phyloP scores from a whole-genome alignment of 2,329 filamentous ascomycete species.

The Lachnellula arida region DNA sequence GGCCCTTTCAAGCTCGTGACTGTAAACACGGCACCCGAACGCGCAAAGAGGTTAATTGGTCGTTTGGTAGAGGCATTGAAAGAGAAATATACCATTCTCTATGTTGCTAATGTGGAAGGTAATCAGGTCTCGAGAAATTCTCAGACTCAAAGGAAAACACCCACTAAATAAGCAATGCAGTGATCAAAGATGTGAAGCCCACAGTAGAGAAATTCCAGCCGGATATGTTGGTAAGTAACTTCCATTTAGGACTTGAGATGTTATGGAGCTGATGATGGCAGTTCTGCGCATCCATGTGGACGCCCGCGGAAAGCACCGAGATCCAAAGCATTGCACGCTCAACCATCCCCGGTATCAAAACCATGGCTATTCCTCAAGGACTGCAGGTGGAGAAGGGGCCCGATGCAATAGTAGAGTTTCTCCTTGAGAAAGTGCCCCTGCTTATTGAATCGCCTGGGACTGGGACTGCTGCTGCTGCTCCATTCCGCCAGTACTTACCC shows the following conservation, averaged over 20 bases:
- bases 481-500: conserved; percentile 38
- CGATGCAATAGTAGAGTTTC: conserved; percentile 50
- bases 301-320: conserved; percentile 41
- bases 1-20: conserved; percentile 61
- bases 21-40: conserved; percentile 63
- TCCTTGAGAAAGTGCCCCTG: conserved; percentile 36
- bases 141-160: no score
- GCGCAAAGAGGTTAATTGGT: conserved; percentile 58
- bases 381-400: conserved; percentile 49
- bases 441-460: conserved; percentile 10
- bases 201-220: conserved; percentile 49
- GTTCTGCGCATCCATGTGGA: conserved; percentile 57
- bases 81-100: conserved; percentile 57
- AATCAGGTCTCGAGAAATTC: conserved; percentile 4
- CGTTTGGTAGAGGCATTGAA: conserved; percentile 56
- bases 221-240: conserved; percentile 46
- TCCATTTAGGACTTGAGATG: no score
- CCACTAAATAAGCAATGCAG: no score
- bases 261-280: conserved; percentile 23
- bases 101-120: conserved; percentile 60
- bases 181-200: conserved; percentile 45
- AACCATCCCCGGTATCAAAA: conserved; percentile 44
- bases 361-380: conserved; percentile 49
- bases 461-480: no score
- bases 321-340: conserved; percentile 42